Base-by-base conservation (phyloP, 257 asterid genomes). In the Nicotiana benthamiana region DNA sequence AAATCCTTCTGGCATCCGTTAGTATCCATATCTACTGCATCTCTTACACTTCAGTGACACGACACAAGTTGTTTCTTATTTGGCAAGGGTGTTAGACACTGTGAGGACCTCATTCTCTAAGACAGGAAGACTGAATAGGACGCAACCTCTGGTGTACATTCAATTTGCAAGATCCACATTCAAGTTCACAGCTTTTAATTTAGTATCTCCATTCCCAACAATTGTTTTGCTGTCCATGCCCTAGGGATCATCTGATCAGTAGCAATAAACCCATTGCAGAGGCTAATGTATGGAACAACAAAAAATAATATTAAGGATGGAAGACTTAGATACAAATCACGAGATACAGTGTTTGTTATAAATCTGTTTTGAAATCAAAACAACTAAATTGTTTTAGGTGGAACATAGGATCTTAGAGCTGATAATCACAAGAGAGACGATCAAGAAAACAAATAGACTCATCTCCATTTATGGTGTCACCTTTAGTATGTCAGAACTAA, bases 81-180 rank as follows among this genome's bases (percentile, higher is more conserved):
- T 70, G 77, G 77, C 20, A 12, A 70, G 59, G 36, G 66, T 60
- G 66, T 60, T 43, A 22, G 10, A 13, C 36, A 22, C 77, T 43
- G 59, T 70, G 27, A 43, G 59, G 77, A 70, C 34, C 59, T 70
- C 59, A 40, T 40, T 43, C 53, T 8, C 34, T 12, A 70, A 30
- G 46, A 70, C 77, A 70, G 22, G 57, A 22, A 30, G 77, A 70
- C 59, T 43, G 77, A 5, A 22, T 43, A 22, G 77, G 77, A 43
- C 7, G 10, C 57, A 4, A 22, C 20, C 9, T 43, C 77, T 43
- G 7, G 36, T 43, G 77, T 43, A 70, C 36, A 43, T 22, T 43
- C 77, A 12, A 70, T 43, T 32, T 70, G 77, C 77, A 70, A 70
- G 34, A 22, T 43, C 77, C 77, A 43, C 77, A 43, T 43, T 32